Evolutionary conservation across 805 yeast genomes (phyloP), one percentile per base, ranked within the genome.

Genomic region (Candida germanica): DNA sequence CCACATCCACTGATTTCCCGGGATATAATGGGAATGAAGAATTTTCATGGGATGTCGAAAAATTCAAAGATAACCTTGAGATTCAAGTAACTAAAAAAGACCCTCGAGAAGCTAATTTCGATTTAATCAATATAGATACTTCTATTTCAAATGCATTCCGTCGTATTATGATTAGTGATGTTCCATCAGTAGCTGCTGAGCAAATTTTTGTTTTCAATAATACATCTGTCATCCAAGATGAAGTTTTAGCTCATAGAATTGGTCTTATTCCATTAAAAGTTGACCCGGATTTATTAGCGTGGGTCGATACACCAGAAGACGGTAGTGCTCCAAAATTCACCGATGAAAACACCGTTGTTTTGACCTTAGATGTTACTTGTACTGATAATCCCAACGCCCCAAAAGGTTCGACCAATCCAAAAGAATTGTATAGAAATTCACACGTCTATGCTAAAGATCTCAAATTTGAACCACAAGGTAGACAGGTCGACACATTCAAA

Each of bases 221-320:
- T 63, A 93, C 98, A 1, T 87, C 96, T 1, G 96, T 93, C 32
- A 87, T 93, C 46, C 97, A 89, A 61, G 98, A 93, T 60, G 98
- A 93, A 66, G 96, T 93, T 13, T 74, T 93, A 47, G 91, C 98
- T 4, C 96, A 87, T 57, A 80, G 98, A 69, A 80, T 93, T 44
- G 98, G 98, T 32, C 72, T 93, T 46, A 73, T 91, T 33, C 98
- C 98, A 22, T 71, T 93, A 49, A 83, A 82, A 48, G 84, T 87
- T 30, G 94, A 87, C 58, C 98, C 98, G 10, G 98, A 93, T 64
- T 60, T 71, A 56, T 67, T 93, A 46, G 74, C 79, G 9, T 91
- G 97, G 96, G 77, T 86, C 29, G 93, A 87, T 53, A 66, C 69
- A 17, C 53, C 66, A 11, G 70, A 72, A 29, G 87, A 80, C 42